Evolutionary conservation across 2,329 filamentous ascomycete species (phyloP), one percentile per base, ranked within the genome.

Genomic region (Botryosphaeria dothidea): DNA sequence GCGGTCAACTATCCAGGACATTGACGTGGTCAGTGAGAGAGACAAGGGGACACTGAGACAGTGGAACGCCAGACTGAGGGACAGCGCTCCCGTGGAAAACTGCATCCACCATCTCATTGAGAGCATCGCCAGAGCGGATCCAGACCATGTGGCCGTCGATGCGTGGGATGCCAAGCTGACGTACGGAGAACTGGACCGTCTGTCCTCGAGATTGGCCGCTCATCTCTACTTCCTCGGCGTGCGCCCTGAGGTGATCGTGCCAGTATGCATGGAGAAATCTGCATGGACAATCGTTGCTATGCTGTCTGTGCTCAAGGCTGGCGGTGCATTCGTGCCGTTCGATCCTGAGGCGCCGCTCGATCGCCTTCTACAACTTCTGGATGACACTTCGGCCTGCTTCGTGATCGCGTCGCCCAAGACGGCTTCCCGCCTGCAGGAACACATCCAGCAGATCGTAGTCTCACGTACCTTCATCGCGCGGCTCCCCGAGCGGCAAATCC

Each of bases 101-200:
- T 83, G 82, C 69, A 82, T 82, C 74, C 81, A 84, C 65, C 80
- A 83, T 1, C 75, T 83, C 63, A 72, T 85, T 13, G 70, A 78
- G 4, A 71, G 81, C 60, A 77, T 75, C 70, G 75, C 76, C 21
- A 68, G 67, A 48, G 66, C 69, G 17, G 67, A 73, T 9, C 75
- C 77, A 1, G 71, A 78, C 2, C 78, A 78, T 9, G 25, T 7
- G 1, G 75, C 75, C 8, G 67, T 78, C 17, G 68, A 70, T 17
- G 36, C 64, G 1, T 67, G 66, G 66, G 66, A 67, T 31, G 66
- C 11, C 21, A 41, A 31, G 7, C 62, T 4, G 2, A 64, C 66
- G 1, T 67, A 66, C 41, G 5, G 15, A 13, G 36, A 67, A 23
- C 49, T 67, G 9, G 66, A 66, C 8, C n/a, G 38, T 5, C 36